Conservation (phyloP, 345 rosid genomes). For the Abelmoschus esculentus region DNA sequence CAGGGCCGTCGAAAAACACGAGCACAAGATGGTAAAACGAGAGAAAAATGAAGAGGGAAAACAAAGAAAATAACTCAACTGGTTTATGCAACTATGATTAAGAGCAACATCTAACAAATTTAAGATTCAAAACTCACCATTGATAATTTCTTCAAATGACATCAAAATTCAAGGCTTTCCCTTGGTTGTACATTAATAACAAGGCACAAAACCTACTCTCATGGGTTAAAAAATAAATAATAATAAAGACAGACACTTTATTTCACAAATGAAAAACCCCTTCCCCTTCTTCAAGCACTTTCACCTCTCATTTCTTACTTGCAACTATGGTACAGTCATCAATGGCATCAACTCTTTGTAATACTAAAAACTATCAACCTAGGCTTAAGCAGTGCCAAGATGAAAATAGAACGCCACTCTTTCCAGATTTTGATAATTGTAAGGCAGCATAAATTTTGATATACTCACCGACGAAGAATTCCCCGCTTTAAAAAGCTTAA, state of each 20-base stretch:
- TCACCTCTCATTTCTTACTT: conserved; percentile 13
- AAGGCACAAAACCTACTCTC: conserved; percentile 11
- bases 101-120: no score
- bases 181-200: conserved; percentile 5
- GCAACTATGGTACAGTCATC: conserved; percentile 33
- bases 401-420: conserved; percentile 26
- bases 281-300: conserved; percentile 5
- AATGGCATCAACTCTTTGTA: conserved; percentile 17
- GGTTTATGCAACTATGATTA: no score
- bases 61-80: no score
- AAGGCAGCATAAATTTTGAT: conserved; percentile 17
- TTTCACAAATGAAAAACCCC: conserved; percentile 4
- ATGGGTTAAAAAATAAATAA: background rate
- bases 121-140: no score
- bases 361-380: conserved; percentile 9
- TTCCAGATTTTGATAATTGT: conserved; percentile 2
- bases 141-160: background rate
- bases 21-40: no score
- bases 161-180: background rate
- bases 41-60: no score
- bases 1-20: no score
- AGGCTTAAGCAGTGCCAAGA: conserved; percentile 6
- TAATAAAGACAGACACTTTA: conserved; percentile 3
- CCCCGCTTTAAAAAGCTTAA: conserved; percentile 6
- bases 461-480: conserved; percentile 9